Conservation (phyloP, 2,329 filamentous ascomycete species). For the Ambrosiella beaveri region DNA sequence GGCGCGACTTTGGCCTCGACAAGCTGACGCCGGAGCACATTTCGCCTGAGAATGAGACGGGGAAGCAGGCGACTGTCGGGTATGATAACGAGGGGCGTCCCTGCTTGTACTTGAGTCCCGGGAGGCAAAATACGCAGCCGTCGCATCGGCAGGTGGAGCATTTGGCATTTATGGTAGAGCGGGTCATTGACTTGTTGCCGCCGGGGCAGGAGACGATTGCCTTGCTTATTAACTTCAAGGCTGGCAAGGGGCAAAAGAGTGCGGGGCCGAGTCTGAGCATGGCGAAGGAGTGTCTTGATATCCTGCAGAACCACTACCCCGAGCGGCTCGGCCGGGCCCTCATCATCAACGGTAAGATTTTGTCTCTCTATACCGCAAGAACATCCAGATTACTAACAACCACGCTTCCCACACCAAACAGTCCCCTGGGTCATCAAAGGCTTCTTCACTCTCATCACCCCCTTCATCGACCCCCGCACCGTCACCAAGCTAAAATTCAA, state of each 20-base stretch:
- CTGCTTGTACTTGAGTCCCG: constrained; percentile 79
- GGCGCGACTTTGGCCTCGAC: constrained; percentile 73
- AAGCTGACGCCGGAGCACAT: constrained; percentile 73
- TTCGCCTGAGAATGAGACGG: constrained; percentile 84
- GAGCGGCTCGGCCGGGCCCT: constrained; percentile 78
- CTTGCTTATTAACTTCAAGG: constrained; percentile 82
- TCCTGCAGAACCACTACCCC: constrained; percentile 90
- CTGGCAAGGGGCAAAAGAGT: constrained; percentile 56
- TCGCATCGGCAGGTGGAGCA: constrained; percentile 81
- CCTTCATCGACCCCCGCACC: constrained; percentile 91
- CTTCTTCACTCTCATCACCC: constrained; percentile 91
- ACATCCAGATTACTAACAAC: constrained; percentile 9
- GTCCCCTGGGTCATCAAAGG: constrained; percentile 81
- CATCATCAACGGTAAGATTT: constrained; percentile 63
- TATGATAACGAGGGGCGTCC: constrained; percentile 76
- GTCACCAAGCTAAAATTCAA: constrained; percentile 96
- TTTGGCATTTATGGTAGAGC: constrained; percentile 88
- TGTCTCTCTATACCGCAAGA: neutral
- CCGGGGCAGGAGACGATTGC: constrained; percentile 73
- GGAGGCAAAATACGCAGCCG: constrained; percentile 78
- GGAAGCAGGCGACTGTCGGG: constrained; percentile 80
- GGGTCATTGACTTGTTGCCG: constrained; percentile 72
- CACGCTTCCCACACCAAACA: constrained; percentile 20
- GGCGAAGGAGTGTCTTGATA: constrained; percentile 69
- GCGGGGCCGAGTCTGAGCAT: constrained; percentile 55